Evolutionary conservation across 768 basidiomycete species (phyloP).

Genomic region (Lepiota brunneoincarnata): DNA sequence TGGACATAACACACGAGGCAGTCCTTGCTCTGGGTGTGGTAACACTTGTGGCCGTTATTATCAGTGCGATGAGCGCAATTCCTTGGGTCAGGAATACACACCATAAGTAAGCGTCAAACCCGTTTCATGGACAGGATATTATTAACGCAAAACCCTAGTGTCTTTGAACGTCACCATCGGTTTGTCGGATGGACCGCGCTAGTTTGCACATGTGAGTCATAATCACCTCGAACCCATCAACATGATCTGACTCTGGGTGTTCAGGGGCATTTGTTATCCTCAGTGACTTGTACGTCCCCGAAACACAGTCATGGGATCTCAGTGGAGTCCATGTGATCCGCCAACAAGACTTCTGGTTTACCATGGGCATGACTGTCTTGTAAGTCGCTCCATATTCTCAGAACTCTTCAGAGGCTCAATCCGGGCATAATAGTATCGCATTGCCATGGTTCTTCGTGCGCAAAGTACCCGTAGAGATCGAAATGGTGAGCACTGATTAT

Average conservation of each 20-base stretch:
- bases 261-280: constrained; percentile 67
- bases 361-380: constrained; percentile 71
- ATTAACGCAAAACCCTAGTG: constrained; percentile 32
- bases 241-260: constrained; percentile 1
- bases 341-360: constrained; percentile 80
- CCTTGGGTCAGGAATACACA: constrained; percentile 81
- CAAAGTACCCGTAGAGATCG: constrained; percentile 70
- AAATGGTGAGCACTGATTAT: constrained; percentile 51
- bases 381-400: constrained; percentile 29
- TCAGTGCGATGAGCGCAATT: constrained; percentile 64
- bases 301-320: constrained; percentile 54
- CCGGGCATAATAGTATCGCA: constrained; percentile 44
- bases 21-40: constrained; percentile 61
- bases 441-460: constrained; percentile 78
- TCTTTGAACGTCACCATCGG: constrained; percentile 79
- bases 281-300: constrained; percentile 57
- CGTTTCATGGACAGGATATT: background rate
- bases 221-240: background rate
- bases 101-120: constrained; percentile 58
- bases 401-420: constrained; percentile 12
- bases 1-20: constrained; percentile 48
- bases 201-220: constrained; percentile 41
- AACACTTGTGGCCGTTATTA: constrained; percentile 52
- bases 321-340: constrained; percentile 51
- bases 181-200: constrained; percentile 76